phyloP scores from a whole-genome alignment of 805 yeast species.

The Myxozyma vanderwaltii region DNA sequence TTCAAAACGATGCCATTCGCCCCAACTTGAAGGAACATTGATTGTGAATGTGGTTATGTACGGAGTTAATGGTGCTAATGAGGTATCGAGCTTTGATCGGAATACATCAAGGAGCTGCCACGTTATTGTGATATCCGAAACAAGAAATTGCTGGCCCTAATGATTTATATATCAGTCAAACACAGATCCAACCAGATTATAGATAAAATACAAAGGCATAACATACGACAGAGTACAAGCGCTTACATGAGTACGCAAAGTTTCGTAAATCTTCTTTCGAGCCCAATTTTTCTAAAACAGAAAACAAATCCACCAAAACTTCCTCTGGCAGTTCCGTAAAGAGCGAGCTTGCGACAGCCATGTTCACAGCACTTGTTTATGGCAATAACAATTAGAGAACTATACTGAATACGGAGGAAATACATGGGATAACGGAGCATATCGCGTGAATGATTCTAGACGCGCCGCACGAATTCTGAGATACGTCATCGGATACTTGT shows the following conservation, averaged over 20 bases:
- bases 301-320: constrained; percentile 13
- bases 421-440: too few relatives aligned
- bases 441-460: not conserved
- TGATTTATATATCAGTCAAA: not conserved
- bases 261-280: constrained; percentile 7
- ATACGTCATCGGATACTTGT: not conserved
- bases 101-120: constrained; percentile 28
- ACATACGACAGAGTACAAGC: constrained; percentile 20
- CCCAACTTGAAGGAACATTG: constrained; percentile 30
- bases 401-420: too few relatives aligned
- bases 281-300: constrained; percentile 1
- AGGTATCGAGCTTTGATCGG: constrained; percentile 5
- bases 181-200: not conserved
- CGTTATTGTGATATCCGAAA: constrained; percentile 17
- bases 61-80: constrained; percentile 5
- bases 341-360: constrained; percentile 16
- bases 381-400: too few relatives aligned
- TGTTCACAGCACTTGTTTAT: not conserved
- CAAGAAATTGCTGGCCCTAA: constrained; percentile 31
- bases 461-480: not conserved
- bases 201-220: not conserved
- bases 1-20: constrained; percentile 34
- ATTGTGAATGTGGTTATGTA: constrained; percentile 27
- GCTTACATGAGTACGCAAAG: constrained; percentile 19
- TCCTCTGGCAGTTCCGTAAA: constrained; percentile 20